Evolutionary conservation across 2,329 filamentous ascomycete species (phyloP).

Genomic region (Lecanoromycetidae sp.): DNA sequence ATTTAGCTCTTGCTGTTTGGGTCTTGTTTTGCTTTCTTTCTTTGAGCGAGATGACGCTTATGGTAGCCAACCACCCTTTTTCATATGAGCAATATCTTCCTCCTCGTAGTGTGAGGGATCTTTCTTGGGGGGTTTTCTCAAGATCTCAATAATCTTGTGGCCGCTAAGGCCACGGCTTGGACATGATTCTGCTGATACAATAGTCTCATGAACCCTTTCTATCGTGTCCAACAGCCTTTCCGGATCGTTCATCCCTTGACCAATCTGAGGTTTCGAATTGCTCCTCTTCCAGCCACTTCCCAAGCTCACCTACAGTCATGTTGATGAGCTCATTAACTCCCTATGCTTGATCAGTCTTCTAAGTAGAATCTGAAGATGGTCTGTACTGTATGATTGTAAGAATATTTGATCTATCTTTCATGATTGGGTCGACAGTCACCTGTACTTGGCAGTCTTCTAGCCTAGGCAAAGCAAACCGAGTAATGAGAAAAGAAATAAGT

Average conservation of each 20-base stretch:
- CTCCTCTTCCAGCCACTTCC: constrained; percentile 49
- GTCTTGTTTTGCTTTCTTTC: constrained; percentile 45
- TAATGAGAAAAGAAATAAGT: too few species aligned
- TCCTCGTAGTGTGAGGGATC: constrained; percentile 45
- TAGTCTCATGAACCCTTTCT: constrained; percentile 24
- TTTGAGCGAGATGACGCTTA: constrained; percentile 55
- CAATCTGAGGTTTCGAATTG: constrained; percentile 48
- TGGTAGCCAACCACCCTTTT: constrained; percentile 51
- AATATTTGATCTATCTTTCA: too few species aligned
- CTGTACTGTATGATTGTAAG: too few species aligned
- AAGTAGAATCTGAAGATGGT: too few species aligned
- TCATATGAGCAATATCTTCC: constrained; percentile 47
- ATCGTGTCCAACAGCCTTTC: constrained; percentile 53
- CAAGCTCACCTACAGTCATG: constrained; percentile 49
- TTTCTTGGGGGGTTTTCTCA: constrained; percentile 50
- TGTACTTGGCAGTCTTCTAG: too few species aligned
- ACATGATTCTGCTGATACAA: neutral
- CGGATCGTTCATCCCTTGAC: constrained; percentile 44
- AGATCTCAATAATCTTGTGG: constrained; percentile 50
- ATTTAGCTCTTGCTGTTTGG: constrained; percentile 45
- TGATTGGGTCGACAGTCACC: too few species aligned
- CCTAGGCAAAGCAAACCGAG: too few species aligned
- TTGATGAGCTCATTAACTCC: constrained; percentile 57
- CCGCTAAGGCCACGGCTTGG: constrained; percentile 34
- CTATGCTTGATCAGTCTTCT: constrained; percentile 25